These are phyloP conservation scores for Ziziphus jujuba DNA, from an alignment of 306 rosid genomes.

Conservation along the genomic window DNA sequence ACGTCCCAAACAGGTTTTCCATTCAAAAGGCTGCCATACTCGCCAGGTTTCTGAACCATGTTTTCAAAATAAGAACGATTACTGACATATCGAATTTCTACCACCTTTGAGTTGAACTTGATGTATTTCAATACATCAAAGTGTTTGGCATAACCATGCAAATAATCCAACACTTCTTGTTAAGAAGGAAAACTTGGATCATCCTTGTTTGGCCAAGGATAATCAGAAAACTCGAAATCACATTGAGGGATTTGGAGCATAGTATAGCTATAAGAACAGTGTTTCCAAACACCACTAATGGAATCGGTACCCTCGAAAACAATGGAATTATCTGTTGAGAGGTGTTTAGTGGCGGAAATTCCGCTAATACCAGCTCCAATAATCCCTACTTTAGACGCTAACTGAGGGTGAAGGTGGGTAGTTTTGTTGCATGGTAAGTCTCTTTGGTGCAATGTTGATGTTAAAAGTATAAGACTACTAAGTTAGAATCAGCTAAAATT, in stretches of 20 bases:
- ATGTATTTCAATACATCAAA: slow-evolving; percentile 47
- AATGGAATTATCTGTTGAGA: slow-evolving; percentile 36
- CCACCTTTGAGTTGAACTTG: slow-evolving; percentile 49
- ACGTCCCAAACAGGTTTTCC: slow-evolving; percentile 50
- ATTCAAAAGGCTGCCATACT: slow-evolving; percentile 32
- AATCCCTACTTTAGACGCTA: slow-evolving; percentile 47
- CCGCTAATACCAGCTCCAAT: slow-evolving; percentile 77
- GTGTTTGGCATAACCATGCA: slow-evolving; percentile 48
- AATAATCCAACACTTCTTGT: slow-evolving; percentile 46
- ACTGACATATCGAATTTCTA: slow-evolving; percentile 41
- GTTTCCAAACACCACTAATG: slow-evolving; percentile 75
- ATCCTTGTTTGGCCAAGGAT: slow-evolving; percentile 54
- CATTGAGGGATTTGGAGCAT: slow-evolving; percentile 61
- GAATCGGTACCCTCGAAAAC: slow-evolving; percentile 57
- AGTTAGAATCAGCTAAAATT: too few relatives aligned
- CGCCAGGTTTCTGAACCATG: background rate
- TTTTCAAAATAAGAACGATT: background rate
- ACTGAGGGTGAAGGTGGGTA: slow-evolving; percentile 8
- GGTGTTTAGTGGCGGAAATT: slow-evolving; percentile 64
- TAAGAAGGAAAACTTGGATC: slow-evolving; percentile 50
- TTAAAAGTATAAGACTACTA: too few relatives aligned
- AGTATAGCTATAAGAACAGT: slow-evolving; percentile 51
- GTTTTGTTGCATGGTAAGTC: too few relatives aligned
- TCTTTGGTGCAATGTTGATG: too few relatives aligned
- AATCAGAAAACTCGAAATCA: slow-evolving; percentile 61